Evolutionary conservation across 164 flowering plant species (phyloP), one percentile per base, ranked within the genome.

Genomic region (Magnolia kwangsiensis): DNA sequence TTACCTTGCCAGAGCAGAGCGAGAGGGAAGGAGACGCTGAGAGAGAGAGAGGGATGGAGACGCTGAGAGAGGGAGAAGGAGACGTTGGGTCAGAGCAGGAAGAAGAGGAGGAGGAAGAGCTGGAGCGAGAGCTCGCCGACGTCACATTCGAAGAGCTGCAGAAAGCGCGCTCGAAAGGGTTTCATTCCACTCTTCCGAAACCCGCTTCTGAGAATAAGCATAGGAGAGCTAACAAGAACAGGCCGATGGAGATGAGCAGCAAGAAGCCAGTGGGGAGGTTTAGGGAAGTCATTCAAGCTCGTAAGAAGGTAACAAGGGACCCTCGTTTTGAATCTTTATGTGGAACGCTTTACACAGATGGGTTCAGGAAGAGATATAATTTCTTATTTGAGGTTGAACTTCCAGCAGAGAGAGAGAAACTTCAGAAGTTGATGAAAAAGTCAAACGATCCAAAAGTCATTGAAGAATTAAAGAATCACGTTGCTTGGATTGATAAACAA

Each of bases 311-410:
- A 59, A 78, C 75, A 50, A 90, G 92, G 65, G 98, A 94, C 50
- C 98, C 98, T 1, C 91, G 96, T 19, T 94, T 94, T 87, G 98
- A 94, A 79, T 80, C 97, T 73, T 81, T 94, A 72, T 89, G 90
- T 74, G 97, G 98, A 50, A 78, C 77, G 23, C 88, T 94, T 31
- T 88, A 91, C 80, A 84, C 75, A 2, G 92, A 90, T 1, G 92
- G 96, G 89, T 91, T 92, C 82, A 90, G 85, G 83, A 92, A 91
- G 80, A 88, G 96, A 82, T 95, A 88, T 81, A 76, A 77, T 74
- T 95, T 95, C 80, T 78, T 95, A 8, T 91, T 74, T 78, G 89
- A 90, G 76, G 74, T 81, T 8, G 77, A 82, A 16, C 88, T 94
- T 82, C 97, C 97, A 67, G 85, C 91, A 50, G 98, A 94, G 82